Conservation (phyloP, 1,284 basidiomycete species). For the Exobasidium rhododendri region DNA sequence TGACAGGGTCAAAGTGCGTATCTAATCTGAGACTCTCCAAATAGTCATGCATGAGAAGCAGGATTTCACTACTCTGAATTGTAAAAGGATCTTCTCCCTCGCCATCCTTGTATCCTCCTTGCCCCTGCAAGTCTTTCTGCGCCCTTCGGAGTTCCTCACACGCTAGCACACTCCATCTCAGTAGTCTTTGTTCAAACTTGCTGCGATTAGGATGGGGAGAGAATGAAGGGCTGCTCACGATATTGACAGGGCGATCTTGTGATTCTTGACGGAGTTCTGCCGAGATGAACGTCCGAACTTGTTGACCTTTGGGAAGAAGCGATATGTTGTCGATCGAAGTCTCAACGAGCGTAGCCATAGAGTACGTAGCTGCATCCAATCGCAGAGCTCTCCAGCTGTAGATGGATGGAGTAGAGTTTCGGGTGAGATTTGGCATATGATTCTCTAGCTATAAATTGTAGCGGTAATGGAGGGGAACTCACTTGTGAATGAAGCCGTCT, state of each 20-base stretch:
- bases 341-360: neutral
- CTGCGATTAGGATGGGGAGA: neutral
- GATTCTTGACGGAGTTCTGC: neutral
- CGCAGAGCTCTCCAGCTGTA: slow-evolving; percentile 9
- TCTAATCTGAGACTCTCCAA: neutral
- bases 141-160: neutral
- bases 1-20: neutral
- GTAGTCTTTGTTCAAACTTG: neutral
- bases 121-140: neutral
- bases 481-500: slow-evolving; percentile 5
- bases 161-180: slow-evolving; percentile 1
- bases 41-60: neutral
- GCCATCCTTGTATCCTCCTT: neutral
- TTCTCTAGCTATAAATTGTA: too few species aligned
- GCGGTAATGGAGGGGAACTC: neutral
- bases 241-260: neutral
- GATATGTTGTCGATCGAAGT: neutral
- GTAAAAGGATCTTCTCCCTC: neutral
- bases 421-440: neutral
- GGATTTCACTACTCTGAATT: neutral
- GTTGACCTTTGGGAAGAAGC: slow-evolving; percentile 2
- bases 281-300: slow-evolving; percentile 6
- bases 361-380: slow-evolving; percentile 9
- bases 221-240: neutral
- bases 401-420: neutral